Evolutionary conservation across 176 grass and related monocot species (phyloP).

Genomic region (Raddia guianensis): DNA sequence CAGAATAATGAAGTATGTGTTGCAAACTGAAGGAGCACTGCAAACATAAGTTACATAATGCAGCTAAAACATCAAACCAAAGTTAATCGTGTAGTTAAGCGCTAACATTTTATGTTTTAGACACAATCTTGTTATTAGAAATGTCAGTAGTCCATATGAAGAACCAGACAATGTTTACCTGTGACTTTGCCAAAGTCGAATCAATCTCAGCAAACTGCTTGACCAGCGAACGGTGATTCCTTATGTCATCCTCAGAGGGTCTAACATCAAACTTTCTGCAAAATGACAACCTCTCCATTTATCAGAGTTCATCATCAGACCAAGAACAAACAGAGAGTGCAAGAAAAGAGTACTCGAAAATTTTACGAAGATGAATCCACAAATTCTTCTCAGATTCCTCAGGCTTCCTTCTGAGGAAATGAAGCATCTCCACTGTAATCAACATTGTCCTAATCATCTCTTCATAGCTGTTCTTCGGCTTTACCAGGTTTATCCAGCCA

Average conservation of each 20-base stretch:
- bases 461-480: slow-evolving; percentile 57
- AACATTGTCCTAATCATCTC: slow-evolving; percentile 46
- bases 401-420: slow-evolving; percentile 74
- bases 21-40: slow-evolving; percentile 16
- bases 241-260: slow-evolving; percentile 69
- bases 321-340: slow-evolving; percentile 28
- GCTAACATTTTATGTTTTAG: neutral
- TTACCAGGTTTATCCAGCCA: slow-evolving; percentile 63
- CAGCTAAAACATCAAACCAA: slow-evolving; percentile 14
- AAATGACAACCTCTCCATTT: slow-evolving; percentile 28
- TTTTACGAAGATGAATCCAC: slow-evolving; percentile 67
- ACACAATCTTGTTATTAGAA: neutral
- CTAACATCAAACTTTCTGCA: slow-evolving; percentile 77
- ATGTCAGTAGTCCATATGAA: neutral
- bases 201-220: slow-evolving; percentile 62
- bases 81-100: slow-evolving; percentile 17
- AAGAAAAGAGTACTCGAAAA: slow-evolving; percentile 55
- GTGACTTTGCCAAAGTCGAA: slow-evolving; percentile 60
- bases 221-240: slow-evolving; percentile 62
- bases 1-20: slow-evolving; percentile 1
- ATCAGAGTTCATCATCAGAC: slow-evolving; percentile 23
- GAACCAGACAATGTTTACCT: slow-evolving; percentile 52
- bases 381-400: slow-evolving; percentile 58
- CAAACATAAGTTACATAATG: neutral
- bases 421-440: slow-evolving; percentile 64